Base-by-base conservation (phyloP, 192 early-diverging fungal species). In the Radiomyces spectabilis region DNA sequence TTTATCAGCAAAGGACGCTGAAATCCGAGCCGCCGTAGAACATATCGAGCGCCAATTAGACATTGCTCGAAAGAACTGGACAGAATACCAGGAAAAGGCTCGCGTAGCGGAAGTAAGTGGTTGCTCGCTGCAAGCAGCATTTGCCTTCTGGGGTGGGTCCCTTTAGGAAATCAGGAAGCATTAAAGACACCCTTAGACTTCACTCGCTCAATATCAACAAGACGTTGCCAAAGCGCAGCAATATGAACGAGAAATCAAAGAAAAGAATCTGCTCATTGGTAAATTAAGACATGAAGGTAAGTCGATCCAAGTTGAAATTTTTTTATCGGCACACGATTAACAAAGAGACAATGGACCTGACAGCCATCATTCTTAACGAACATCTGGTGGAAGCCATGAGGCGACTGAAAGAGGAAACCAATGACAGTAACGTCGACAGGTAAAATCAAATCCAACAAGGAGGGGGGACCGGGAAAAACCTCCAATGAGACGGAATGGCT, bases 301-400 rank as follows among this genome's bases (percentile, higher is more conserved):
- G n/a, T n/a, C n/a, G n/a, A n/a, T n/a, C n/a, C n/a, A n/a, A n/a
- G n/a, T n/a, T n/a, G n/a, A n/a, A n/a, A n/a, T n/a, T n/a, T n/a
- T n/a, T n/a, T n/a, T n/a, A n/a, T n/a, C n/a, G n/a, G n/a, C n/a
- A n/a, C n/a, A n/a, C n/a, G n/a, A 33, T 25, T 55, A 6, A n/a
- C 18, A 27, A 29, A 44, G 7, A 44, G 16, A 44, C 5, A 35
- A 35, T 51, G 24, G 12, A 48, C 22, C 18, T 19, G 45, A n/a
- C 43, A 84, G 86, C 89, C 6, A 73, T 91, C 18, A 91, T 87
- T 45, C 75, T 94, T 4, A 91, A 98, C 64, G 83, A 86, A 29
- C 93, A 98, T 60, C 66, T 97, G 37, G 79, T 83, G 35, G 94
- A 98, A 55, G 92, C 93, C 26, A 89, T 97, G 82, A 81, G 92